Conservation (phyloP, 1,139 yeast genomes). For the Kurtzmaniella quercitrusa region DNA sequence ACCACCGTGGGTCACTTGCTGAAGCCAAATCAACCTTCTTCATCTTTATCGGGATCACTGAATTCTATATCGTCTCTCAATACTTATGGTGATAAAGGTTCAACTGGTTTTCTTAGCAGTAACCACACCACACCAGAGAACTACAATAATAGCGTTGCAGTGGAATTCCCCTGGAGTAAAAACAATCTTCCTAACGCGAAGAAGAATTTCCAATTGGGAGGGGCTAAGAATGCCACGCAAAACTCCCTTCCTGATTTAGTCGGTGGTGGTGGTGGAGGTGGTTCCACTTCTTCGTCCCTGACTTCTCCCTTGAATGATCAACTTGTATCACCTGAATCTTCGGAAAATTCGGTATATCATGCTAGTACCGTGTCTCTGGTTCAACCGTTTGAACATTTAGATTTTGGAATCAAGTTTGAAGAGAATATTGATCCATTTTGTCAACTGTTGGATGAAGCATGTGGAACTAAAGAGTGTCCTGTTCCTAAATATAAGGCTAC, state of each 20-base stretch:
- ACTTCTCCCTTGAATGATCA: constrained; percentile 41
- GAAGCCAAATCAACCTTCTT: constrained; percentile 14
- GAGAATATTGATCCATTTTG: constrained; percentile 64
- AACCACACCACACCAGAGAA: constrained; percentile 16
- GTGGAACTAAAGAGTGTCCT: constrained; percentile 76
- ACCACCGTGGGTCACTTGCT: constrained; percentile 30
- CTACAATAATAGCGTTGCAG: constrained; percentile 12
- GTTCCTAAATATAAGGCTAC: constrained; percentile 47
- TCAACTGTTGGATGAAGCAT: constrained; percentile 67
- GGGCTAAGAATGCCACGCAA: constrained; percentile 8
- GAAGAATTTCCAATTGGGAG: constrained; percentile 3
- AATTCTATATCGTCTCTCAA: background rate
- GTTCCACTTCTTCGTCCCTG: constrained; percentile 25
- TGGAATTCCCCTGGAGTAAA: constrained; percentile 35
- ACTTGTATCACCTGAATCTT: constrained; percentile 33
- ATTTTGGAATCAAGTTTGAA: constrained; percentile 27
- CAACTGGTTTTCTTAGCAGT: background rate
- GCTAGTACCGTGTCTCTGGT: constrained; percentile 13
- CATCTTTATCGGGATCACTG: background rate
- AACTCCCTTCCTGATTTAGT: constrained; percentile 33
- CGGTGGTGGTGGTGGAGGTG: constrained; percentile 25
- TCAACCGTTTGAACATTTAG: constrained; percentile 14
- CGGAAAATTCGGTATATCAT: constrained; percentile 9
- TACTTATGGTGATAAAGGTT: constrained; percentile 2
- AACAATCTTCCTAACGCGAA: constrained; percentile 9